These are phyloP conservation scores for Tieghemostelium lacteum DNA, from an alignment of 78 protist species.

Conservation along the genomic window DNA sequence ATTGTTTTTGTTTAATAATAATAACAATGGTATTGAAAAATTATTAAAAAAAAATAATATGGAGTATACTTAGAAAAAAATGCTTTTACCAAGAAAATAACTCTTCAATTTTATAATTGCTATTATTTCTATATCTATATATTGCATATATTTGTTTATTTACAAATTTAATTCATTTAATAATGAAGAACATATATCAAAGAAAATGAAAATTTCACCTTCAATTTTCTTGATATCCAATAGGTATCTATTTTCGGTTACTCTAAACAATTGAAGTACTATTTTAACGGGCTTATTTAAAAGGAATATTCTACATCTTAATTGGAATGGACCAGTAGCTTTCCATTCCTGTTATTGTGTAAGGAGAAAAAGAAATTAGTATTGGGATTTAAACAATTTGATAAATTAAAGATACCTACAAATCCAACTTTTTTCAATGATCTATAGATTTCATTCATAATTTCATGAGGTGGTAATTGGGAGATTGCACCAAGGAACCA, in stretches of 20 bases:
- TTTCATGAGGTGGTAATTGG: slow-evolving; percentile 72
- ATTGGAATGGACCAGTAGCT: slow-evolving; percentile 79
- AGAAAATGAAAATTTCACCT: slow-evolving; percentile 79
- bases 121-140: background rate
- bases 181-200: slow-evolving; percentile 68
- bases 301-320: slow-evolving; percentile 69
- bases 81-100: no score
- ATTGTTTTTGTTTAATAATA: no score
- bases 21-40: no score
- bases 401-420: slow-evolving; percentile 61
- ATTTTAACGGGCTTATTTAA: slow-evolving; percentile 56
- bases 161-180: slow-evolving; percentile 65
- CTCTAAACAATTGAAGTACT: slow-evolving; percentile 76
- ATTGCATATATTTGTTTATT: background rate
- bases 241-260: slow-evolving; percentile 64
- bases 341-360: slow-evolving; percentile 85
- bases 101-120: no score
- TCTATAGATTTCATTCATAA: slow-evolving; percentile 77
- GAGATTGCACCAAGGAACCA: slow-evolving; percentile 80
- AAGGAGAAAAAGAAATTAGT: background rate
- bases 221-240: slow-evolving; percentile 81
- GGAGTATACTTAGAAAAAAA: no score
- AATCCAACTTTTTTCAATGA: slow-evolving; percentile 71
- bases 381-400: background rate
- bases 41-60: no score